phyloP scores from a whole-genome alignment of 345 rosid species.

The Dimocarpus longan region DNA sequence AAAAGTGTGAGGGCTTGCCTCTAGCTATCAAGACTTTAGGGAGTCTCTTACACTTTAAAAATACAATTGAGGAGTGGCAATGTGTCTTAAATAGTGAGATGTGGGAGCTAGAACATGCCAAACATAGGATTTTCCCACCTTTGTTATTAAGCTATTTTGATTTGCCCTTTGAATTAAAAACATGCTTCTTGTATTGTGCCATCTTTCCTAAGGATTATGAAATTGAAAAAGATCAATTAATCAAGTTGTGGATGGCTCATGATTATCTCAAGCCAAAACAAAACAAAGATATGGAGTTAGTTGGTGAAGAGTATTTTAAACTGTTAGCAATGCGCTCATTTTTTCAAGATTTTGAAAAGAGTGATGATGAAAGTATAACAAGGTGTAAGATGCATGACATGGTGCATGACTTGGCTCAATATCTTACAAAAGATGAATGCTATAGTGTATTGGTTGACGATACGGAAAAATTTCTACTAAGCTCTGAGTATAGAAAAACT shows the following conservation, averaged over 20 bases:
- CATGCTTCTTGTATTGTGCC: neutral
- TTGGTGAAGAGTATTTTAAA: neutral
- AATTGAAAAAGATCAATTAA: neutral
- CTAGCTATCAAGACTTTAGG: neutral
- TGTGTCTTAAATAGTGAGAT: neutral
- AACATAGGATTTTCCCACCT: neutral
- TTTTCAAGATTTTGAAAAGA: neutral
- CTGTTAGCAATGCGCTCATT: neutral
- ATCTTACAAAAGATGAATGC: neutral
- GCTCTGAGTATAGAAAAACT: neutral
- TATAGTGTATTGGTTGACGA: neutral
- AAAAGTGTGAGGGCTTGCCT: neutral
- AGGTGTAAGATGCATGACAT: neutral
- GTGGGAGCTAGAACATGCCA: neutral
- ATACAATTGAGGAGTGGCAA: neutral
- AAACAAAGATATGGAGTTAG: neutral
- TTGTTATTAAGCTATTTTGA: neutral
- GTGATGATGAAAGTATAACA: neutral
- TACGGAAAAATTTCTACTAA: no score
- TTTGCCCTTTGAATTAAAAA: neutral
- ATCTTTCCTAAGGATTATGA: neutral
- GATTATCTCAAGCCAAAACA: neutral
- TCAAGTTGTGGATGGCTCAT: constrained; percentile 1
- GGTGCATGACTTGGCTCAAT: neutral
- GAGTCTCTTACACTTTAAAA: neutral